Conservation (phyloP, 192 early-diverging fungal species). For the Borealophlyctis nickersoniae region DNA sequence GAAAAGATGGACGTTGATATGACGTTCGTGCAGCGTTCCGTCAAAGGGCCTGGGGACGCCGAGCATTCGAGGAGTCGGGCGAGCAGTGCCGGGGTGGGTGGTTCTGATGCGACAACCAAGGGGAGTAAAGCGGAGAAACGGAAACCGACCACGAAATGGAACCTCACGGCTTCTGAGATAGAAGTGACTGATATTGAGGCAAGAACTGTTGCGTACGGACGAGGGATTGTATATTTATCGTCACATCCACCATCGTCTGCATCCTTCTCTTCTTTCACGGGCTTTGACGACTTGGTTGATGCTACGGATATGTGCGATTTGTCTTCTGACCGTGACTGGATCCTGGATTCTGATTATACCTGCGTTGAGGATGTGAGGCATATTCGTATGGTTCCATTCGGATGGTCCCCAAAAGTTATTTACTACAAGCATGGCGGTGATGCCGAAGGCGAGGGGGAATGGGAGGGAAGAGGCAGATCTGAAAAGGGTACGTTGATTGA, state of each 20-base stretch:
- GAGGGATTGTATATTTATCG: neutral
- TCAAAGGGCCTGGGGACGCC: neutral
- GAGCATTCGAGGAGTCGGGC: neutral
- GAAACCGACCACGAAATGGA: constrained; percentile 35
- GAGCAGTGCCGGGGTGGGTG: constrained; percentile 9
- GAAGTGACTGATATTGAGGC: constrained; percentile 48
- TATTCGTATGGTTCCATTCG: constrained; percentile 51
- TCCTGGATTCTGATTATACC: constrained; percentile 17
- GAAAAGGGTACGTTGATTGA: neutral
- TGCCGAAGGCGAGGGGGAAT: neutral
- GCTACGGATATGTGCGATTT: neutral
- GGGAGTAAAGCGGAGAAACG: constrained; percentile 17
- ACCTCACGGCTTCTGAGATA: constrained; percentile 21
- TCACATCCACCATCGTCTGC: no score
- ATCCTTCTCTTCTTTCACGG: neutral
- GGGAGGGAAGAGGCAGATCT: neutral
- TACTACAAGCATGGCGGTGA: constrained; percentile 33
- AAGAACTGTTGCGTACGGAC: constrained; percentile 33
- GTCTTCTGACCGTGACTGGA: constrained; percentile 13
- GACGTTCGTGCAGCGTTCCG: constrained; percentile 33
- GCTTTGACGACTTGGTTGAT: neutral
- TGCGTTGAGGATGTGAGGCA: constrained; percentile 6
- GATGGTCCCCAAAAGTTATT: constrained; percentile 56
- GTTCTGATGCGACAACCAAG: neutral
- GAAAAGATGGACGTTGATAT: constrained; percentile 43